phyloP scores from a whole-genome alignment of 257 asterid genomes.

The Przewalskia tangutica region DNA sequence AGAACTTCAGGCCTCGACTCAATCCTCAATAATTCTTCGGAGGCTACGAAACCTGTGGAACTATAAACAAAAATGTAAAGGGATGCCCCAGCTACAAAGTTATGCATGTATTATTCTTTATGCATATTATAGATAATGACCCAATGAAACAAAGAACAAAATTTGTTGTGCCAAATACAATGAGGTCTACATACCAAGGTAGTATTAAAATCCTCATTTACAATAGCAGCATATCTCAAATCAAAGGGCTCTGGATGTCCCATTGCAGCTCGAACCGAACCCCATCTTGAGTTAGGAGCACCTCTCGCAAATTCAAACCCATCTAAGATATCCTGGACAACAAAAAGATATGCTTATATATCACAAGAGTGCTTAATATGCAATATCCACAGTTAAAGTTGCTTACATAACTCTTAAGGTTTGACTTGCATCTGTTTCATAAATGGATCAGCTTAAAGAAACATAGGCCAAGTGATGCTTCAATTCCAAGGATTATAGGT shows the following conservation, averaged over 20 bases:
- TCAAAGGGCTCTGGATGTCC: constrained; percentile 90
- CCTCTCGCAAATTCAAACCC: constrained; percentile 92
- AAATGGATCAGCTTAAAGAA: not conserved
- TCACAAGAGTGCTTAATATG: not conserved
- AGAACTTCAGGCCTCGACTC: not conserved
- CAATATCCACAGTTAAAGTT: not conserved
- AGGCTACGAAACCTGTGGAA: not conserved
- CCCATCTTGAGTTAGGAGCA: constrained; percentile 69
- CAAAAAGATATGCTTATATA: not conserved
- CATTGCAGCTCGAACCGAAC: constrained; percentile 76
- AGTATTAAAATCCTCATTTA: constrained; percentile 86
- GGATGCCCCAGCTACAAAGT: not conserved
- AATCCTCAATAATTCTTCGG: not conserved
- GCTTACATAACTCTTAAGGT: not conserved
- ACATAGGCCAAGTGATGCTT: not conserved
- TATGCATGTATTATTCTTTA: not conserved
- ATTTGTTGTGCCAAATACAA: not conserved
- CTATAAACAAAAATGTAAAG: not conserved
- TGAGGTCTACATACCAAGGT: constrained; percentile 40
- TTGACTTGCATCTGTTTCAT: not conserved
- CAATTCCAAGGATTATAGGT: not conserved
- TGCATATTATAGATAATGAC: not conserved
- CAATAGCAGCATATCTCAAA: constrained; percentile 83
- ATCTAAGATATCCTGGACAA: constrained; percentile 62
- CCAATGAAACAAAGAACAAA: not conserved